phyloP scores from a whole-genome alignment of 2,329 filamentous ascomycete genomes.

The Arthrinium puccinioides region DNA sequence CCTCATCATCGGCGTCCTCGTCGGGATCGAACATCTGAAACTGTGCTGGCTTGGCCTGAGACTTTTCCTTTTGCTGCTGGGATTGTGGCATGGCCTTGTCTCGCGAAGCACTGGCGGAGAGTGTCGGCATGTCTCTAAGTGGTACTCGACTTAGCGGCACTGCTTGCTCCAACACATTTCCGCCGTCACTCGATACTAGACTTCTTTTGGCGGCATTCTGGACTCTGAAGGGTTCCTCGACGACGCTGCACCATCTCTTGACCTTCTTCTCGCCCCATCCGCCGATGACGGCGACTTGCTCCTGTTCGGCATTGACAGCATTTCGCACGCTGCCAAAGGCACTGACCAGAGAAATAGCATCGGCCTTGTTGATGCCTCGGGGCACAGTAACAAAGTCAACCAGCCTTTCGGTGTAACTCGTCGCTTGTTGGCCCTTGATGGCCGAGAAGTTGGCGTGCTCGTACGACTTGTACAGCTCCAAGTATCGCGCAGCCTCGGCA shows the following conservation, averaged over 20 bases:
- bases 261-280: constrained; percentile 98
- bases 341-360: constrained; percentile 82
- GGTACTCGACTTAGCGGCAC: constrained; percentile 32
- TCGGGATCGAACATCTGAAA: constrained; percentile 31
- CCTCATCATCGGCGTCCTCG: constrained; percentile 39
- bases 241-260: constrained; percentile 71
- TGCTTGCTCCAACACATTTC: constrained; percentile 26
- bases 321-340: constrained; percentile 85
- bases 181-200: constrained; percentile 17
- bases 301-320: constrained; percentile 79
- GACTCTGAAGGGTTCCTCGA: constrained; percentile 78
- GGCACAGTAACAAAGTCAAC: constrained; percentile 91
- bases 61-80: constrained; percentile 7
- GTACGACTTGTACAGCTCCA: constrained; percentile 91
- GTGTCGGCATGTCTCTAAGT: constrained; percentile 30
- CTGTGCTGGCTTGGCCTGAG: constrained; percentile 15
- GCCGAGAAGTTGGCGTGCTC: constrained; percentile 75
- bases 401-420: constrained; percentile 76
- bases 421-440: constrained; percentile 79
- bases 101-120: constrained; percentile 14
- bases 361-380: constrained; percentile 86
- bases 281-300: constrained; percentile 75
- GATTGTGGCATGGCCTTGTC: constrained; percentile 14
- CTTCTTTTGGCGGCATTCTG: constrained; percentile 56
- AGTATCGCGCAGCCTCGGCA: constrained; percentile 84